Evolutionary conservation across 352 stramenopile species (phyloP).

Genomic region (Pythium dissotocum): DNA sequence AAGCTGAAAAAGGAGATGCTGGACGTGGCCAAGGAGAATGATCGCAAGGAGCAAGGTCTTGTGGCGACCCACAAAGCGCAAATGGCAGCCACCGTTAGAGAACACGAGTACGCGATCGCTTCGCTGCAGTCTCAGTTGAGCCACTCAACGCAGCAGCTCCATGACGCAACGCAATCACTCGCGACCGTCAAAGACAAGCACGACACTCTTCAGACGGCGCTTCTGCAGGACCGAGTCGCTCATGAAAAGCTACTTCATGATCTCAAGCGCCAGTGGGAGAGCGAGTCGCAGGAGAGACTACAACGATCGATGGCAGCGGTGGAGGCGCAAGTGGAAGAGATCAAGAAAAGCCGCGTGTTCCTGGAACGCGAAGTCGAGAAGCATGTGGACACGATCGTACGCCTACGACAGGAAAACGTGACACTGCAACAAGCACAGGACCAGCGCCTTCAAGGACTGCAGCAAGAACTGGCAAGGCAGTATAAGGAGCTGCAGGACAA

Average conservation of each 20-base stretch:
- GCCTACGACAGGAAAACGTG: constrained; percentile 59
- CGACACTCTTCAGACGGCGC: constrained; percentile 45
- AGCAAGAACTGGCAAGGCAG: constrained; percentile 41
- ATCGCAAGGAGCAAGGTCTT: constrained; percentile 41
- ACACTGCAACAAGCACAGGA: constrained; percentile 49
- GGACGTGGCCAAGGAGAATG: constrained; percentile 45
- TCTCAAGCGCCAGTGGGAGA: constrained; percentile 55
- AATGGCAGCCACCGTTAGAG: constrained; percentile 27
- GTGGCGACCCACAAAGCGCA: constrained; percentile 41
- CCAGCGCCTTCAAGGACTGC: constrained; percentile 32
- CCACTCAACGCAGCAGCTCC: constrained; percentile 36
- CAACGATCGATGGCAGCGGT: constrained; percentile 54
- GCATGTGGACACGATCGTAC: constrained; percentile 49
- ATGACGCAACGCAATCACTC: constrained; percentile 35
- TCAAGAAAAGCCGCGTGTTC: constrained; percentile 57
- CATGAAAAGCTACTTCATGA: constrained; percentile 58
- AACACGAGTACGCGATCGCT: constrained; percentile 46
- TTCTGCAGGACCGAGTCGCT: constrained; percentile 50
- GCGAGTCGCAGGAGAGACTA: constrained; percentile 52
- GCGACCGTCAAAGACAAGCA: constrained; percentile 41
- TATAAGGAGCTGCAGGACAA: constrained; percentile 47
- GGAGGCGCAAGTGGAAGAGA: constrained; percentile 62
- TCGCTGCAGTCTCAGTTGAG: constrained; percentile 49
- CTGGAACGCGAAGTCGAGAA: constrained; percentile 70
- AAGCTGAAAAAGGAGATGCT: constrained; percentile 59